Base-by-base conservation (phyloP, 257 asterid genomes). In the Ligustrum vulgare region DNA sequence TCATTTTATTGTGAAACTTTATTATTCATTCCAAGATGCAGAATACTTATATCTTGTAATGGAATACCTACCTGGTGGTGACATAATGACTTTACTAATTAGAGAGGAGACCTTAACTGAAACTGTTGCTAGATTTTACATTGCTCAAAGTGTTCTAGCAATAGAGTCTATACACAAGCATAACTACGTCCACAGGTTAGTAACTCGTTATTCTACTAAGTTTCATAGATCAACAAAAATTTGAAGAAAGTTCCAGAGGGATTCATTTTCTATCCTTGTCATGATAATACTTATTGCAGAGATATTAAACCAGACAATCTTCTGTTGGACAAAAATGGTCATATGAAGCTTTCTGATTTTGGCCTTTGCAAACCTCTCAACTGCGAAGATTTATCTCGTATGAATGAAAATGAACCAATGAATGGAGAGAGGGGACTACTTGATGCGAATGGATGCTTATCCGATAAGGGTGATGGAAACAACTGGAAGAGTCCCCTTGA, bases 61-160 rank as follows among this genome's bases (percentile, higher is more conserved):
- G 98, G 98, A 93, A 70, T 93, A 91, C 86, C 91, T 93, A 37
- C 91, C 96, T 18, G 98, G 98, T 60, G 98, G 98, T 25, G 98
- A 93, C 85, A 69, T 93, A 82, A 93, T 93, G 98, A 93, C 93
- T 72, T 80, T 93, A 87, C 86, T 93, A 73, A 93, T 93, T 82
- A 85, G 97, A 80, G 96, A 93, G 85, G 98, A 93, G 78, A 86
- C 91, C 25, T 79, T 93, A 83, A 91, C 97, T 28, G 98, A 93
- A 85, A 86, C 89, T 15, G 94, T 90, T 23, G 91, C 97, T 28
- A 87, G 81, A 77, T 93, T 93, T 80, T 93, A 93, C 79, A 88
- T 93, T 58, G 97, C 96, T 67, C 87, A 93, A 73, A 80, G 91
- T 70, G 91, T 93, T 81, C 79, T 93, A 67, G 98, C 97, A 13